Conservation (phyloP, 345 rosid genomes). For the Pugionium cornutum region DNA sequence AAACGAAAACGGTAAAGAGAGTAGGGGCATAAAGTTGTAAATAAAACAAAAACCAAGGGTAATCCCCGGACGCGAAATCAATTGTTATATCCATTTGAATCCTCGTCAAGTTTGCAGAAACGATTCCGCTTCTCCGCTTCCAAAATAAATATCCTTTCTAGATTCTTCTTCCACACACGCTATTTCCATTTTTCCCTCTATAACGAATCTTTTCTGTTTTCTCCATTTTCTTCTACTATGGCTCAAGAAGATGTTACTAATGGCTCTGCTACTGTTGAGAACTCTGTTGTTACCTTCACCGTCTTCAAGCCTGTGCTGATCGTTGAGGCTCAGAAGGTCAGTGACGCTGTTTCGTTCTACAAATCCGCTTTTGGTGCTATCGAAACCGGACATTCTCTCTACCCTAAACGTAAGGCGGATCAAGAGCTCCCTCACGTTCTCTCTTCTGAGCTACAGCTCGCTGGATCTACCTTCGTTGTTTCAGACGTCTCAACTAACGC, state of each 20-base stretch:
- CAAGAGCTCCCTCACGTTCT: constrained; percentile 85
- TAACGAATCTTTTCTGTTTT: neutral
- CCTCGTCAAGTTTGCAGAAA: constrained; percentile 28
- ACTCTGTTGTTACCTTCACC: constrained; percentile 47
- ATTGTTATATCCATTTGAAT: constrained; percentile 37
- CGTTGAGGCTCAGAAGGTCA: constrained; percentile 81
- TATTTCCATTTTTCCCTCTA: constrained; percentile 13
- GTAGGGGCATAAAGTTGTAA: constrained; percentile 44
- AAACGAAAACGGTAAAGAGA: too few species aligned
- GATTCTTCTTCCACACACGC: constrained; percentile 16
- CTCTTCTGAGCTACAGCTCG: constrained; percentile 67
- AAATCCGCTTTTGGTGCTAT: constrained; percentile 74
- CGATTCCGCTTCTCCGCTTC: constrained; percentile 72
- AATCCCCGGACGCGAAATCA: constrained; percentile 1
- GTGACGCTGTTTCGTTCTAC: constrained; percentile 81
- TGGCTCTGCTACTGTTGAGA: constrained; percentile 48
- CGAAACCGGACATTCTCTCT: constrained; percentile 58
- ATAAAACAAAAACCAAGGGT: constrained; percentile 28
- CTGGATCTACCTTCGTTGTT: constrained; percentile 59
- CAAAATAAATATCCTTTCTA: constrained; percentile 38
- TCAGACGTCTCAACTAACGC: constrained; percentile 52
- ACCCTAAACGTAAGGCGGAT: constrained; percentile 90
- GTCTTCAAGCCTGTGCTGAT: constrained; percentile 67
- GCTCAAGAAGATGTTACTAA: constrained; percentile 57
- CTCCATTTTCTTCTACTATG: constrained; percentile 40